Base-by-base conservation (phyloP, 2,329 filamentous ascomycete species). In the Cytospora mali region DNA sequence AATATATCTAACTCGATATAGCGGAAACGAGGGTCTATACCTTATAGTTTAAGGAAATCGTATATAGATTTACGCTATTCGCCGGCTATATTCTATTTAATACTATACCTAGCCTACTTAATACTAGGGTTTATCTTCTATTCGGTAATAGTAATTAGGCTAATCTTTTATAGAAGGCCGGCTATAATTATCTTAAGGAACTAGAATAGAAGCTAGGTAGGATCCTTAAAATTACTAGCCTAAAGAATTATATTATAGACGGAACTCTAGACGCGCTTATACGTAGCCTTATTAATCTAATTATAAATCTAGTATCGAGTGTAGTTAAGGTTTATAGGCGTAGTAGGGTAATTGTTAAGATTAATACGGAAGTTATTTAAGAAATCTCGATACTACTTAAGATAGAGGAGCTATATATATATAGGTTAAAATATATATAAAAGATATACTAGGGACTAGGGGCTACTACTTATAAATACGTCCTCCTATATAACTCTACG, bases 231-330 rank as follows among this genome's bases (percentile, higher is more conserved):
- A 13, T 33, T 33, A 6, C 14, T 33, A 13, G 31, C 31, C 31
- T 33, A 33, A 33, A 13, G 6, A 13, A 6, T 13, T 13, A 33
- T 13, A 6, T 33, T 13, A 13, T 33, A 33, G 39, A 46, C 18
- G 18, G 39, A 5, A 6, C 16, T 14, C n/a, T 46, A 46, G n/a
- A 46, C 14, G 39, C n/a, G n/a, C n/a, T 18, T 46, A 46, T 46
- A 46, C 5, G n/a, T 46, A 46, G 39, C 39, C 18, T 46, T 46
- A 46, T 46, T 46, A 18, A 46, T 46, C n/a, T 46, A 46, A 7
- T 18, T 46, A 46, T 46, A 46, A 14, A 46, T 46, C n/a, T 46
- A 46, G 39, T 46, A 46, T 46, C n/a, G n/a, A 46, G n/a, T 46
- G 18, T 46, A 46, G 39, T 21, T 18, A 6, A 46, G n/a, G n/a